Evolutionary conservation across 164 flowering plant species (phyloP), one percentile per base, ranked within the genome.

Genomic region (Aristolochia californica): DNA sequence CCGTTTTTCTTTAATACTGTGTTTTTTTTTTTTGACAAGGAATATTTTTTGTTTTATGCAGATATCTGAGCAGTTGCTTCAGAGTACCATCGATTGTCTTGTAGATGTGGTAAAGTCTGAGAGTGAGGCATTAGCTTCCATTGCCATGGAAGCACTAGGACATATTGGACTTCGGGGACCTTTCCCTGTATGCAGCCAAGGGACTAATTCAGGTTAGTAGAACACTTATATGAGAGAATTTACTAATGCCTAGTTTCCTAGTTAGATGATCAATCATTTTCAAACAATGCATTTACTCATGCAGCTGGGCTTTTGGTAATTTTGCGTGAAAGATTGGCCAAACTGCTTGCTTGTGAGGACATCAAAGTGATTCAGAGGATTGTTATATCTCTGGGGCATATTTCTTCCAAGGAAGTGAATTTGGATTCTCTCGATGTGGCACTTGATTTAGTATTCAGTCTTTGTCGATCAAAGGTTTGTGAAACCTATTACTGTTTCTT

Each of bases 121-220:
- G 72, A 74, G 79, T 67, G 72, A 85, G 48, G 27, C 77, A 70
- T 65, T 89, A 67, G 83, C 91, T 55, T 82, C 98, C 55, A 67
- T 78, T 69, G 96, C 96, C 40, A 78, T 89, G 85, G 83, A 88
- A 80, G 89, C 97, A 53, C 67, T 93, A 21, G 98, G 98, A 66
- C 96, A 89, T 71, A 80, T 93, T 78, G 98, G 96, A 45, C 68
- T 89, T 58, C 77, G 87, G 59, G 72, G 62, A n/a, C 74, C 82
- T 50, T 72, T 93, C 60, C 97, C 98, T 63, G 62, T 63, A 56
- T 68, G 87, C 45, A 68, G 59, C 64, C 40, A 34, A 67, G 82
- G 76, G 23, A 78, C 85, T 57, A 59, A 58, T 63, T 70, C 84
- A 68, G 90, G 98, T 83, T 60, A 67, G 23, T 55, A 50, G 26